A percentile compares a stretch with the other conserved stretches of the same genome.
Conservation (phyloP, 768 basidiomycete genomes). For the Rhizopogon rudus region DNA sequence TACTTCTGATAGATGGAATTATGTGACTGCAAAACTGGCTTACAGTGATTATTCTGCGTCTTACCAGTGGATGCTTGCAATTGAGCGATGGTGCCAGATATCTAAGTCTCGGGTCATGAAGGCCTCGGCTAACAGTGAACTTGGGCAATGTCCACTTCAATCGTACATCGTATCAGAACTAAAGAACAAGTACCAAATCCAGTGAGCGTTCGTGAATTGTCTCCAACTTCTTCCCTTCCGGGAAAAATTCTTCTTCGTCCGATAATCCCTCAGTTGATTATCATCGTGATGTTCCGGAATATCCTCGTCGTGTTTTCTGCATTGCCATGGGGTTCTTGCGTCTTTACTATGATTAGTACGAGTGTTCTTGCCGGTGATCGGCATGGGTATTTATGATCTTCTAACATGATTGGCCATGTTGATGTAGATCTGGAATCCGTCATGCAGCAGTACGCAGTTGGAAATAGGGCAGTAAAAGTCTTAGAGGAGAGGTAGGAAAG, state of each 20-base stretch:
- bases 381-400: background rate
- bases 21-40: background rate
- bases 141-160: background rate
- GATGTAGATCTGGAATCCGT: background rate
- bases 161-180: background rate
- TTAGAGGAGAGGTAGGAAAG: background rate
- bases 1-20: background rate
- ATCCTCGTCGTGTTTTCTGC: background rate
- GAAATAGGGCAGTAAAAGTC: background rate
- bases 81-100: background rate
- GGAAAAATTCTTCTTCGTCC: background rate
- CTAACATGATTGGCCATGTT: background rate
- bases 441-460: background rate
- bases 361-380: background rate
- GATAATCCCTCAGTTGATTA: background rate
- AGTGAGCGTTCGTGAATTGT: background rate
- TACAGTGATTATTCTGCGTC: background rate
- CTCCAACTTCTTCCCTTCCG: background rate
- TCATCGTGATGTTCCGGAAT: background rate
- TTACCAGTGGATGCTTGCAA: background rate
- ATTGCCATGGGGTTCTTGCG: background rate
- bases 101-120: background rate
- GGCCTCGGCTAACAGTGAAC: background rate
- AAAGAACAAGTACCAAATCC: background rate
- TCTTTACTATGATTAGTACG: background rate